A percentile compares a stretch with the other conserved stretches of the same genome.
Conservation (phyloP, 345 rosid species). For the Nephelium lappaceum region DNA sequence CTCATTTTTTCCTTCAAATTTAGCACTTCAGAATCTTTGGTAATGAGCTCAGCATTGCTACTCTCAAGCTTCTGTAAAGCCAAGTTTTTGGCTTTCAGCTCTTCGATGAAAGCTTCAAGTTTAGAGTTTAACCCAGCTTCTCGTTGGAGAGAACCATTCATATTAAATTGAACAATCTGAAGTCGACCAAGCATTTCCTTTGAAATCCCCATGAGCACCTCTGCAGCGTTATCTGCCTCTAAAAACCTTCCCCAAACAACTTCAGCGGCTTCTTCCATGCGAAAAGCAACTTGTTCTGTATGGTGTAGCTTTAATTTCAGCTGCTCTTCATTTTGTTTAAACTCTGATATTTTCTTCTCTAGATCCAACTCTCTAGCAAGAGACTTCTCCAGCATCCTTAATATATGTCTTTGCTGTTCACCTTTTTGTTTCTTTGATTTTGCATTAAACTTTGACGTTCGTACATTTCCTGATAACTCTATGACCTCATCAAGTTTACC, state of each 20-base stretch:
- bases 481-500: conserved; percentile 47
- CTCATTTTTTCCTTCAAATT: conserved; percentile 54
- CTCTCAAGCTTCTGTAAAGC: conserved; percentile 51
- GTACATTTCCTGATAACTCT: conserved; percentile 48
- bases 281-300: conserved; percentile 75
- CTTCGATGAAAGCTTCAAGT: conserved; percentile 48
- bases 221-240: conserved; percentile 89
- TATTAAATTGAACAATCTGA: conserved; percentile 71
- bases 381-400: conserved; percentile 81
- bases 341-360: conserved; percentile 65
- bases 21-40: conserved; percentile 53
- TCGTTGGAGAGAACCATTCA: conserved; percentile 57
- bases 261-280: conserved; percentile 98
- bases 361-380: conserved; percentile 76
- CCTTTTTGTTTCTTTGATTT: conserved; percentile 49
- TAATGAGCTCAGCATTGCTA: conserved; percentile 38
- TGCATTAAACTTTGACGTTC: conserved; percentile 30
- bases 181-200: conserved; percentile 69
- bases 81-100: conserved; percentile 52
- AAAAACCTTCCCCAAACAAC: conserved; percentile 90
- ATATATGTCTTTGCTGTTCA: conserved; percentile 57
- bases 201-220: conserved; percentile 82
- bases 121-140: conserved; percentile 60
- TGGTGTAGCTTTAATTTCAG: conserved; percentile 74
- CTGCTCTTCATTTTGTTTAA: conserved; percentile 70